Conservation (phyloP, 148 eudicot species). For the Vaccinium myrtillus region DNA sequence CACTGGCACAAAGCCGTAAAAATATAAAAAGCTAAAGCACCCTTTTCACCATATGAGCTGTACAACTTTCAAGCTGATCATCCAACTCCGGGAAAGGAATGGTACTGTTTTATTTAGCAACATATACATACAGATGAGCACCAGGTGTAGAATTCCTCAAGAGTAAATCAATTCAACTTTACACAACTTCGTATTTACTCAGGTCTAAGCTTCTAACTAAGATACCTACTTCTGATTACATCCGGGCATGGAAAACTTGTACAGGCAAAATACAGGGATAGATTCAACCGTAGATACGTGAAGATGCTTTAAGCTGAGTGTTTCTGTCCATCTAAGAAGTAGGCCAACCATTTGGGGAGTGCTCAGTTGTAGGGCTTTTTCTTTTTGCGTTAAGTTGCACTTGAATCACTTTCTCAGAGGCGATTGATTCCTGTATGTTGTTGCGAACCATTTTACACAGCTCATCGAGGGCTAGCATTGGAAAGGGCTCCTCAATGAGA, state of each 20-base stretch:
- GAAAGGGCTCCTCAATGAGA: conserved; percentile 95
- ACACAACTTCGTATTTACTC: conserved; percentile 1
- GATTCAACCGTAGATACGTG: not conserved
- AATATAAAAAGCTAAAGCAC: not conserved
- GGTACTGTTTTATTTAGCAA: conserved; percentile 6
- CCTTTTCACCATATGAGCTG: not conserved
- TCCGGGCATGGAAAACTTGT: not conserved
- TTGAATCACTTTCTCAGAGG: conserved; percentile 45
- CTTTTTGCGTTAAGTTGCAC: conserved; percentile 52
- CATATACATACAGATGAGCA: not conserved
- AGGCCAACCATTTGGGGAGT: conserved; percentile 70
- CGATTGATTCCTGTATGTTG: conserved; percentile 59
- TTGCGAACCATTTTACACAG: conserved; percentile 49
- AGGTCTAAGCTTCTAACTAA: not conserved
- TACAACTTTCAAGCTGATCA: not conserved
- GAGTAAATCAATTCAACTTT: not conserved
- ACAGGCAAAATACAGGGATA: not conserved
- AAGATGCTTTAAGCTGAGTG: conserved; percentile 16
- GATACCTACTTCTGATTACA: conserved; percentile 7
- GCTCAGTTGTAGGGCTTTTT: conserved; percentile 34
- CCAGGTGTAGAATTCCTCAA: not conserved
- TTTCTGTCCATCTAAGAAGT: conserved; percentile 29
- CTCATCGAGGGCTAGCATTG: conserved; percentile 91
- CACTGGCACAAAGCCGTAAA: not conserved
- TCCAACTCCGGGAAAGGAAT: not conserved